Evolutionary conservation across 805 yeast species (phyloP).

Genomic region (Yueomyces sp.): DNA sequence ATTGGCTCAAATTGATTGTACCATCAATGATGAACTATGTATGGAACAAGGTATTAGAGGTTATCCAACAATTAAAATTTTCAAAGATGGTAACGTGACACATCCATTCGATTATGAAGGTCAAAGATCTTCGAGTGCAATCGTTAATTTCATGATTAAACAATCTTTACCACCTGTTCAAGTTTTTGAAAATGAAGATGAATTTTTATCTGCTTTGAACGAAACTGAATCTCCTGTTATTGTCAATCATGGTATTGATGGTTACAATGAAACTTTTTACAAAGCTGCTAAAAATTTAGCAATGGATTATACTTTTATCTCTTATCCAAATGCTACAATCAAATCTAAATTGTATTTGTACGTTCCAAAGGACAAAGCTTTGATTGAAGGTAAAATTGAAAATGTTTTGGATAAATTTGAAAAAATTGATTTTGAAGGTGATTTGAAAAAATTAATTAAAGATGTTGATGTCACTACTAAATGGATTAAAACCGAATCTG

Average conservation of each 20-base stretch:
- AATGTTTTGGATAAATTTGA: slow-evolving; percentile 6
- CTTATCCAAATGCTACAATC: slow-evolving; percentile 24
- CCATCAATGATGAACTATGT: slow-evolving; percentile 63
- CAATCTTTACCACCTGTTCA: slow-evolving; percentile 69
- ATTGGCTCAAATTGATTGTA: slow-evolving; percentile 78
- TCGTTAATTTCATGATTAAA: slow-evolving; percentile 65
- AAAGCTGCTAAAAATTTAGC: slow-evolving; percentile 49
- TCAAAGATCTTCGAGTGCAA: slow-evolving; percentile 69
- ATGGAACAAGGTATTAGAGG: slow-evolving; percentile 56
- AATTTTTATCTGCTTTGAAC: slow-evolving; percentile 33
- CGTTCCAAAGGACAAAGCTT: slow-evolving; percentile 14
- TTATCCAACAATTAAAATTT: slow-evolving; percentile 72
- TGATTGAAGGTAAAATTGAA: slow-evolving; percentile 7
- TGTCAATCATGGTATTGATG: slow-evolving; percentile 35
- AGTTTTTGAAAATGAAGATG: slow-evolving; percentile 33
- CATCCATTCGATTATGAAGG: slow-evolving; percentile 59
- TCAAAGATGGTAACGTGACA: slow-evolving; percentile 37
- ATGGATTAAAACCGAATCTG: slow-evolving; percentile 18
- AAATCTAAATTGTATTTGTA: slow-evolving; percentile 23
- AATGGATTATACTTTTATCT: slow-evolving; percentile 50
- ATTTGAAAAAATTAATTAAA: slow-evolving; percentile 5
- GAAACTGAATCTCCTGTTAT: slow-evolving; percentile 38
- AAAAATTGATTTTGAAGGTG: slow-evolving; percentile 22
- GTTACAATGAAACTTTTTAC: slow-evolving; percentile 44
- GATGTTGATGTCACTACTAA: slow-evolving; percentile 35